Evolutionary conservation across 2,329 filamentous ascomycete genomes (phyloP), one percentile per base, ranked within the genome.

Genomic region (Sporothrix dimorphospora): DNA sequence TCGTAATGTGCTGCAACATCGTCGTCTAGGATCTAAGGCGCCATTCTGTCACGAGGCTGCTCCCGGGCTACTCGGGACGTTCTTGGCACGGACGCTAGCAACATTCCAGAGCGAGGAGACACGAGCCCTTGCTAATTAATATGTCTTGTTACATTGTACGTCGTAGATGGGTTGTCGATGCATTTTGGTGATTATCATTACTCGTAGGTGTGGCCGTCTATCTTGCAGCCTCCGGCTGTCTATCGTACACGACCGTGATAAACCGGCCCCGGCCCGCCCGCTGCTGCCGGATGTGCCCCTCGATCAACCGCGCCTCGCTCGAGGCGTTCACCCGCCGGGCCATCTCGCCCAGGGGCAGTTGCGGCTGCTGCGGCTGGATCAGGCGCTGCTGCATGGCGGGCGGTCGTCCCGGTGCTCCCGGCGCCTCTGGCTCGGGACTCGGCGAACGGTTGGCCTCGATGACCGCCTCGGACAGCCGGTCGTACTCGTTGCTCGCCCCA

Each of bases 201-300:
- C 49, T 24, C 51, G 51, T 30, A 16, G 2, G 24, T 30, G 34
- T 34, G 3, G 9, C n/a, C 27, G 34, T 51, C 59, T 51, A 59
- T 51, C 34, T 11, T 71, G 19, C 59, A 51, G 47, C 38, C 2
- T 57, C 38, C 16, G 57, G n/a, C 45, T 49, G 21, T 42, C 49
- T 57, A 68, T 75, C 73, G 38, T 61, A 59, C 3, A 72, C 47
- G 3, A 77, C 75, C 1, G 75, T 75, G 40, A 77, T 76, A 14
- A 77, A 75, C 6, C 75, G 72, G 1, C 76, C 76, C 16, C 70
- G 72, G 30, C 76, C 76, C 2, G 71, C 71, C 12, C 76, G 61
- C 57, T 73, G 73, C 34, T 53, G 45, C 47, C 71, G 73, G 45
- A 77, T 75, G 61, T 75, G 74, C 24, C 72, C 70, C 72, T 77